Conservation (phyloP, 306 rosid genomes). For the Cicer bijugum region DNA sequence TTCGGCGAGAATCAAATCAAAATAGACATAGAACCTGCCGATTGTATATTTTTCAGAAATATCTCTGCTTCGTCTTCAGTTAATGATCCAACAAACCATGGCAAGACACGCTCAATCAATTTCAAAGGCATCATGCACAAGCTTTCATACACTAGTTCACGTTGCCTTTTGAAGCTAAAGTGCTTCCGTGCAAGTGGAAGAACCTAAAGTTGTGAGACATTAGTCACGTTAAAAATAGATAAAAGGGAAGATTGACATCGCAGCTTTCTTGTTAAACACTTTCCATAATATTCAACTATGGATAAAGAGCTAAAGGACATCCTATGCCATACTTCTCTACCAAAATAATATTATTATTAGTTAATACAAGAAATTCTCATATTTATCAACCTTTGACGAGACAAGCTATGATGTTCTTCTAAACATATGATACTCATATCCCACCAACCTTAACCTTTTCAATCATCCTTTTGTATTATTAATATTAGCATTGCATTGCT, state of each 20-base stretch:
- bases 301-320: constrained; percentile 21
- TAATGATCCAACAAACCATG: constrained; percentile 87
- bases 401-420: constrained; percentile 40
- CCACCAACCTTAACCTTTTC: constrained; percentile 13
- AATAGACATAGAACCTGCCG: constrained; percentile 75
- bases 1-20: constrained; percentile 38
- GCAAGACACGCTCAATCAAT: constrained; percentile 89
- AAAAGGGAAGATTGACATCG: constrained; percentile 21
- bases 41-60: constrained; percentile 83
- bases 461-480: constrained; percentile 28
- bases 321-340: constrained; percentile 27
- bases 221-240: constrained; percentile 37
- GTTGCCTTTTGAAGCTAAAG: constrained; percentile 86
- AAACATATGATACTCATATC: constrained; percentile 20
- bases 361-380: constrained; percentile 27
- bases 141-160: constrained; percentile 87
- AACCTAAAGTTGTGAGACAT: constrained; percentile 65
- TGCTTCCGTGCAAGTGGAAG: constrained; percentile 96
- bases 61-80: constrained; percentile 75
- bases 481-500: constrained; percentile 32
- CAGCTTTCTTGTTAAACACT: constrained; percentile 45
- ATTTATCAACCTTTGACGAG: constrained; percentile 41
- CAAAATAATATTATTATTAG: constrained; percentile 19
- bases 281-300: constrained; percentile 28
- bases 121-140: constrained; percentile 97